Evolutionary conservation across 2,329 filamentous ascomycete species (phyloP), one percentile per base, ranked within the genome.

Genomic region (Xylariaceae sp.): DNA sequence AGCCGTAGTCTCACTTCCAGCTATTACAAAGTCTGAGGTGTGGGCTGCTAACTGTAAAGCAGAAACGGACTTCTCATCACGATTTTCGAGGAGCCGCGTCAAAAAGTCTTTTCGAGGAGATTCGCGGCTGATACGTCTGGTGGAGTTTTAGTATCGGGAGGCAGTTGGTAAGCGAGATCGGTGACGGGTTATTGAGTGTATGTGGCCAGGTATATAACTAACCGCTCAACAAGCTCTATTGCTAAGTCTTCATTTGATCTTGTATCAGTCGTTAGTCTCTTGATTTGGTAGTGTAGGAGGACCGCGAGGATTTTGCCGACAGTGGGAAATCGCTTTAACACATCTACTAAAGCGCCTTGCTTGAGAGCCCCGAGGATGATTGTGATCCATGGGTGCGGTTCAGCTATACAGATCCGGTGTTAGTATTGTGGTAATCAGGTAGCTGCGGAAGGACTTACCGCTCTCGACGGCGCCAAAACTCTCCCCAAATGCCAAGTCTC

Each of bases 11-110:
- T 67, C 63, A 14, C 60, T 65, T 11, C 65, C 66, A 0, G 67
- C 67, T 21, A 66, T 52, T 2, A 71, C 63, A 17, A 70, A 62
- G 29, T 69, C 68, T 1, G 62, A 68, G 4, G 67, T 49, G 37
- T 70, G 69, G 2, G 69, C 66, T 2, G 66, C 67, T 2, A 71
- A 55, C 46, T 71, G 67, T 7, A 58, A 29, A 23, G 65, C 66
- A 3, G 67, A 63, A 2, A 65, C 53, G 6, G 19, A 24, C 6
- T 60, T 56, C 47, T 49, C 23, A 23, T 64, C 58, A 23, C 63
- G 37, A 17, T 65, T 37, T 37, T 67, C 54, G 2, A 70, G 49
- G 16, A 69, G 60, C 7, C 62, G 60, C 8, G 66, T 66, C 24
- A 67, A 33, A 39, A 69, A 69, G 53, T 69, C 66, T 53, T 59